Evolutionary conservation across 345 rosid genomes (phyloP).

Genomic region (Trapa incisa): DNA sequence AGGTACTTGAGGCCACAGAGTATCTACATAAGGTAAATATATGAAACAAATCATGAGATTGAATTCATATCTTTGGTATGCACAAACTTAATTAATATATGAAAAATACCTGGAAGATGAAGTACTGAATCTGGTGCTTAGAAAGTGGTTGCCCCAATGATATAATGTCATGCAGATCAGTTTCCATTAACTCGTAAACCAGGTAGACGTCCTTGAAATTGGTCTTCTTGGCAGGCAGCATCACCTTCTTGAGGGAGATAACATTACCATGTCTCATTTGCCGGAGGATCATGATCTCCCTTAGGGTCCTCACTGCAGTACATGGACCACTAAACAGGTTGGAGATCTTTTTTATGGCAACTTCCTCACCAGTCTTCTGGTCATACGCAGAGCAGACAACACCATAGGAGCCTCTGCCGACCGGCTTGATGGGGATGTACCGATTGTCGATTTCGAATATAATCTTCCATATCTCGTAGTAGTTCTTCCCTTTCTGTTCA

Average conservation of each 20-base stretch:
- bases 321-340: constrained; percentile 61
- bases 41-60: too few relatives aligned
- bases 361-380: constrained; percentile 58
- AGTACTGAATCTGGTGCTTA: too few relatives aligned
- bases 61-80: too few relatives aligned
- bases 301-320: too few relatives aligned
- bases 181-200: too few relatives aligned
- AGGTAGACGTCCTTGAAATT: too few relatives aligned
- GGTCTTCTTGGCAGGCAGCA: constrained; percentile 65
- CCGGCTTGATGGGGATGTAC: constrained; percentile 75
- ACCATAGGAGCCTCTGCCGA: constrained; percentile 83
- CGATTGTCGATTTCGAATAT: constrained; percentile 75
- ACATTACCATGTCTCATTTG: constrained; percentile 78
- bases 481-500: constrained; percentile 4
- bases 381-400: constrained; percentile 74
- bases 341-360: constrained; percentile 77
- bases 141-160: too few relatives aligned
- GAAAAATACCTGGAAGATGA: too few relatives aligned
- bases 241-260: constrained; percentile 69
- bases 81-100: too few relatives aligned
- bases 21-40: too few relatives aligned
- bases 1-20: too few relatives aligned
- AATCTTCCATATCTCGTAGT: constrained; percentile 53
- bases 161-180: too few relatives aligned
- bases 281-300: constrained; percentile 33